These are phyloP conservation scores for Caloboletus inedulis DNA, from an alignment of 1,284 basidiomycete genomes.

Conservation along the genomic window DNA sequence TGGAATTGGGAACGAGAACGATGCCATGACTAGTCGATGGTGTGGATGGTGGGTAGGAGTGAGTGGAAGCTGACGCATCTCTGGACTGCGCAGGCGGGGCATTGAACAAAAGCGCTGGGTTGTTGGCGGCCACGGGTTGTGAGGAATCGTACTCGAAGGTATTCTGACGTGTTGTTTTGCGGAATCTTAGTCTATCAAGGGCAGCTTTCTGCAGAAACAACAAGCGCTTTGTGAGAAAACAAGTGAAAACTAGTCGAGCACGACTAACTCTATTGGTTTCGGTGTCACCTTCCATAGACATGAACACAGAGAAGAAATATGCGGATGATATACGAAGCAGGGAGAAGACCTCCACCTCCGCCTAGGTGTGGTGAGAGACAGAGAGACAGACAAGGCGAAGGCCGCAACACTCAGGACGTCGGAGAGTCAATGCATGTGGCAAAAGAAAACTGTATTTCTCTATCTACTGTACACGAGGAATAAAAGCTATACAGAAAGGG, in stretches of 20 bases:
- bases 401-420: conserved; percentile 37
- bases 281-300: conserved; percentile 40
- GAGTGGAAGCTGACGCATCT: conserved; percentile 49
- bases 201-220: conserved; percentile 48
- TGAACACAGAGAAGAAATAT: conserved; percentile 22
- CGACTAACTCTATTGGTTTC: conserved; percentile 42
- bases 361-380: conserved; percentile 27
- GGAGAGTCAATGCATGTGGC: conserved; percentile 62
- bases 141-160: conserved; percentile 34
- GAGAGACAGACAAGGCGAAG: conserved; percentile 27
- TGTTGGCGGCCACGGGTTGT: conserved; percentile 32
- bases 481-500: conserved; percentile 21
- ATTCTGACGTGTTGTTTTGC: conserved; percentile 46
- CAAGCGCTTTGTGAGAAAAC: conserved; percentile 37
- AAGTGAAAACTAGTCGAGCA: conserved; percentile 14
- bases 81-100: conserved; percentile 53
- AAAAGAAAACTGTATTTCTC: conserved; percentile 40
- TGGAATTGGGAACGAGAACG: conserved; percentile 73
- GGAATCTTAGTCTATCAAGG: conserved; percentile 59
- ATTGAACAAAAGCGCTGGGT: conserved; percentile 27
- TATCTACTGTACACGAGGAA: conserved; percentile 33
- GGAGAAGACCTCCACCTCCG: conserved; percentile 14
- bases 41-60: conserved; percentile 41
- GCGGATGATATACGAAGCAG: conserved; percentile 12
- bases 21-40: conserved; percentile 40